Evolutionary conservation across 352 stramenopile species (phyloP), one percentile per base, ranked within the genome.

Genomic region (Globisporangium camurandrum): DNA sequence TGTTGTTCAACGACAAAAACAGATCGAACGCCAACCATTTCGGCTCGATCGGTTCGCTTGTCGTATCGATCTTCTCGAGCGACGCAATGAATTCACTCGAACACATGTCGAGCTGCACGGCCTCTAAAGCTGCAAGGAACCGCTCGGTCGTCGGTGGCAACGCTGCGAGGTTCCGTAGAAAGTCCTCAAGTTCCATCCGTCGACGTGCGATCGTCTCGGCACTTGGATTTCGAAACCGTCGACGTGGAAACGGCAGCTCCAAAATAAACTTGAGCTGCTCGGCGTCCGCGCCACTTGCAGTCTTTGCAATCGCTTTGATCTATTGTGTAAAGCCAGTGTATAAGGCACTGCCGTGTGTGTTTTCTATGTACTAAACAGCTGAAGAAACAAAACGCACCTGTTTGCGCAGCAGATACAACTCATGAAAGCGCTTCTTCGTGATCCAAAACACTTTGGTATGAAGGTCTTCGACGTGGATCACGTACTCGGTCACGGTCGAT

Each of bases 371-470:
- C n/a, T n/a, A n/a, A n/a, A n/a, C n/a, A n/a, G n/a, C n/a, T n/a
- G n/a, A n/a, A n/a, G n/a, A n/a, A n/a, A n/a, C n/a, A n/a, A 33
- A 3, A 56, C 59, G 26, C 33, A 91, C 54, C 67, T 84, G 84
- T 16, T 82, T 78, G 22, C 80, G 72, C 17, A 92, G 69, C 45
- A 69, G 54, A 49, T 78, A 84, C 42, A 91, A 71, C 34, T 92
- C 80, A 28, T 69, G 72, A 45, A 85, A 92, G 9, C 75, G 75
- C 56, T 92, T 92, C 51, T 86, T 88, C 2, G 73, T 75, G 49
- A 86, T 80, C 80, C 80, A 92, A 43, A 92, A 87, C 17, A 92
- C 80, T 51, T 83, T 79, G 4, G 80, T 92, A 59, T 88, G 72
- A 19, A 88, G 45, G 40, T 92, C 80, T 28, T 84, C 66, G 4